Percentiles rank a stretch among this genome's conserved stretches.
Conservation (phyloP, 2,329 filamentous ascomycete species). For the Hypoxylon sp. region DNA sequence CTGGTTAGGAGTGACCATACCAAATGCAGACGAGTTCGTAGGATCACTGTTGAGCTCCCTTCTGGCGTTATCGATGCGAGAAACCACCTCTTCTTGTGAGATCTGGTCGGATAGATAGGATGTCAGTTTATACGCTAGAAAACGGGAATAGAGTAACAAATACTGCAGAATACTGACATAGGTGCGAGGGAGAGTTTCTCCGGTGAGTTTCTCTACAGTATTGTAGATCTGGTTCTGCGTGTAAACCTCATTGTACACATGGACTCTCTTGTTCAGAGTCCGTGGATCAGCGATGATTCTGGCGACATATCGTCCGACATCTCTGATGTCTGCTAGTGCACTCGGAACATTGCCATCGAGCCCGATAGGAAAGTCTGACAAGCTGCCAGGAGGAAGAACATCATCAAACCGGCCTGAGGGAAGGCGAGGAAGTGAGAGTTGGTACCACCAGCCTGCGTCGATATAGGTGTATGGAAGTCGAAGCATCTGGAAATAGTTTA, state of each 20-base stretch:
- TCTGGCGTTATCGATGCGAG: neutral
- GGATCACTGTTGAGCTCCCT: neutral
- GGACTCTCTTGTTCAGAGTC: neutral
- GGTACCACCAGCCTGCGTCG: neutral
- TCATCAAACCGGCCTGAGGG: neutral
- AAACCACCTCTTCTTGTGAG: neutral
- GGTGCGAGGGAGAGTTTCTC: neutral
- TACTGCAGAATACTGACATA: neutral
- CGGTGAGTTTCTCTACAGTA: neutral
- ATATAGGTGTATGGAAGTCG: neutral
- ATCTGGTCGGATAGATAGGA: neutral
- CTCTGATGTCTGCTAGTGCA: neutral
- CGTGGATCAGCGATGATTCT: neutral
- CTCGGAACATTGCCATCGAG: neutral
- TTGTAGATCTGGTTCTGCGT: neutral
- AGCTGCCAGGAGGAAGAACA: neutral
- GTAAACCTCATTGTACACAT: neutral
- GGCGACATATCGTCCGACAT: neutral
- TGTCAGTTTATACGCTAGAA: neutral
- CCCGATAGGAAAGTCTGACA: neutral
- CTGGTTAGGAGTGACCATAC: neutral
- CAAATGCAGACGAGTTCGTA: neutral
- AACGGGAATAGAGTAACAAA: neutral
- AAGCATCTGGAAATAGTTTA: neutral
- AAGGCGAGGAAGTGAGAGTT: neutral